These are phyloP conservation scores for Rostrohypoxylon terebratum DNA, from an alignment of 495 filamentous ascomycete species.

Conservation along the genomic window DNA sequence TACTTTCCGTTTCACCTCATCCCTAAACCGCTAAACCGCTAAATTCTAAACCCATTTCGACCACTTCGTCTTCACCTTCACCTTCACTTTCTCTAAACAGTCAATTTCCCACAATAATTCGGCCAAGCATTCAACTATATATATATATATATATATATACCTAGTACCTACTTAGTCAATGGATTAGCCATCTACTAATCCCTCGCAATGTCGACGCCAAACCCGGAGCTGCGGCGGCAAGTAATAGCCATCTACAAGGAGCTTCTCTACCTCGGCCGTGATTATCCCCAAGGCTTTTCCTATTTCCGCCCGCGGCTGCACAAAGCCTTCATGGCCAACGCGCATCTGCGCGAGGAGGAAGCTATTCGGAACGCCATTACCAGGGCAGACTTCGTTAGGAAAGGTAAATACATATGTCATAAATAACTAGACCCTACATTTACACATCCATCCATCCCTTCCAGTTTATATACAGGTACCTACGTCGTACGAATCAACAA, in stretches of 20 bases:
- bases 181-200: background rate
- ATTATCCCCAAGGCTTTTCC: conserved; percentile 87
- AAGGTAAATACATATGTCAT: conserved; percentile 70
- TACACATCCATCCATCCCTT: background rate
- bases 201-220: conserved; percentile 49
- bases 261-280: conserved; percentile 82
- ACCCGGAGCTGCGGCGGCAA: conserved; percentile 74
- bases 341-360: conserved; percentile 73
- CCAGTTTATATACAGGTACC: background rate
- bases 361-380: conserved; percentile 81
- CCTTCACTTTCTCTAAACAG: background rate
- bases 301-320: conserved; percentile 88
- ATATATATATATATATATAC: too few relatives aligned
- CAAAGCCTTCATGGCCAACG: conserved; percentile 82
- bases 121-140: background rate
- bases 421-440: background rate
- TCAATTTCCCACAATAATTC: background rate
- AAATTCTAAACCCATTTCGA: background rate
- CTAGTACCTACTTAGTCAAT: too few relatives aligned
- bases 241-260: conserved; percentile 97
- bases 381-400: conserved; percentile 88
- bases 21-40: background rate
- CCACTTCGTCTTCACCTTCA: background rate
- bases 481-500: background rate
- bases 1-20: background rate